These are phyloP conservation scores for Syzygium malaccense DNA, from an alignment of 441 rosid genomes.

Conservation along the genomic window DNA sequence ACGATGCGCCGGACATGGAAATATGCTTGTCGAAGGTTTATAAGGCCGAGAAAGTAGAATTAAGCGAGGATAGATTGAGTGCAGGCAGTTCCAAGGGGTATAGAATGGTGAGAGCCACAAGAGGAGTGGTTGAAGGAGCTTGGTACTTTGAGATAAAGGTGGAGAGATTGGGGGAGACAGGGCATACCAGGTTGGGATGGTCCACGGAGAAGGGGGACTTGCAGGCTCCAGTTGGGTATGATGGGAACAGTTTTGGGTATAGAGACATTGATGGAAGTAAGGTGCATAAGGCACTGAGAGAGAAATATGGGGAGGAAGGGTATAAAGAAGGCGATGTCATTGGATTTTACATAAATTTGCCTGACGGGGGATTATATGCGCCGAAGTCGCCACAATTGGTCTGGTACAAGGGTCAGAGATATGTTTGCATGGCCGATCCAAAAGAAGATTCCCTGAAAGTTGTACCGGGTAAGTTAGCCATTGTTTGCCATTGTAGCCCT, in stretches of 20 bases:
- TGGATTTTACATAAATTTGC: slow-evolving; percentile 85
- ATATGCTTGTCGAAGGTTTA: slow-evolving; percentile 82
- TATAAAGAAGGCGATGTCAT: slow-evolving; percentile 88
- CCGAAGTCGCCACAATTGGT: slow-evolving; percentile 78
- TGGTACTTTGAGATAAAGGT: slow-evolving; percentile 94
- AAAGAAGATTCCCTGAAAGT: slow-evolving; percentile 81
- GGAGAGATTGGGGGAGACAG: slow-evolving; percentile 68
- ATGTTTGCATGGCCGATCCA: slow-evolving; percentile 54
- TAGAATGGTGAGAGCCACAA: slow-evolving; percentile 94
- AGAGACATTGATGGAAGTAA: slow-evolving; percentile 96
- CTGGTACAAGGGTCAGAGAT: slow-evolving; percentile 91
- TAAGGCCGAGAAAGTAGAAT: slow-evolving; percentile 95
- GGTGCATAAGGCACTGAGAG: slow-evolving; percentile 88
- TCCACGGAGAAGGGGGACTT: slow-evolving; percentile 91
- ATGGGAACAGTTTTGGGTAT: slow-evolving; percentile 84
- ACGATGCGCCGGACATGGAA: slow-evolving; percentile 57
- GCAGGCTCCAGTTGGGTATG: slow-evolving; percentile 96
- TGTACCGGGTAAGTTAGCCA: slow-evolving; percentile 56
- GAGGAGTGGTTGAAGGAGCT: slow-evolving; percentile 89
- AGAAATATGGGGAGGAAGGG: slow-evolving; percentile 82
- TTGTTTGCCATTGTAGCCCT: not conserved
- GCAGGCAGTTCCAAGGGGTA: slow-evolving; percentile 93
- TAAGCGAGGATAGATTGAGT: slow-evolving; percentile 71
- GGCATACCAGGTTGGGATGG: slow-evolving; percentile 95
- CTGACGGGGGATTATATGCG: slow-evolving; percentile 66